Conservation (phyloP, 768 basidiomycete species). For the Macrocybe gigantea region DNA sequence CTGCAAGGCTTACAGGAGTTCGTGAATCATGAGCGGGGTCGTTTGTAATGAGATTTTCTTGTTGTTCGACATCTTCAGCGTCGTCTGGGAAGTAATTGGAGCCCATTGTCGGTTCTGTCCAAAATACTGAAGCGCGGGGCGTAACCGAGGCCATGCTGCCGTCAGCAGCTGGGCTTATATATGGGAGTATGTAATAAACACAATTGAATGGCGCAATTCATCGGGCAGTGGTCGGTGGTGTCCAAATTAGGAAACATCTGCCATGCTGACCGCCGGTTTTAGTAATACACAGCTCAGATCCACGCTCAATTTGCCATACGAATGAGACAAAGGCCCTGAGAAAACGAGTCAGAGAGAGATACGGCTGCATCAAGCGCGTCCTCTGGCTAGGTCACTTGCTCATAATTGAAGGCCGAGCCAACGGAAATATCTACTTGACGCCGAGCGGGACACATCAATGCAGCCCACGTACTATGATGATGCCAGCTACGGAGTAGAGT, state of each 20-base stretch:
- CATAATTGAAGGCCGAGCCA: too few species aligned
- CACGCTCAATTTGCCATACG: too few species aligned
- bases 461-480: too few species aligned
- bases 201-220: neutral
- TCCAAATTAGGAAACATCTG: neutral
- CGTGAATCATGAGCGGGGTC: constrained; percentile 32
- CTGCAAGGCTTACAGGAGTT: constrained; percentile 34
- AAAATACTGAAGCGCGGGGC: constrained; percentile 45
- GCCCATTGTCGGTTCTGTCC: constrained; percentile 31
- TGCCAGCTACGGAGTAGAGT: too few species aligned
- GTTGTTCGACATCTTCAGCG: constrained; percentile 28
- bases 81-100: constrained; percentile 33
- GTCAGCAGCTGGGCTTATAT: constrained; percentile 12
- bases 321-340: too few species aligned
- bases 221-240: neutral
- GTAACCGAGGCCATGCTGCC: constrained; percentile 36
- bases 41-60: constrained; percentile 22
- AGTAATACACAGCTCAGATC: too few species aligned
- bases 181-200: neutral
- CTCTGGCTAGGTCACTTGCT: too few species aligned
- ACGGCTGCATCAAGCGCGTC: too few species aligned
- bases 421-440: too few species aligned
- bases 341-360: too few species aligned
- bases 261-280: too few species aligned
- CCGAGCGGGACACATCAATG: too few species aligned